Evolutionary conservation across 73 alveolate genomes (phyloP).

Genomic region (Blepharisma japonicum): DNA sequence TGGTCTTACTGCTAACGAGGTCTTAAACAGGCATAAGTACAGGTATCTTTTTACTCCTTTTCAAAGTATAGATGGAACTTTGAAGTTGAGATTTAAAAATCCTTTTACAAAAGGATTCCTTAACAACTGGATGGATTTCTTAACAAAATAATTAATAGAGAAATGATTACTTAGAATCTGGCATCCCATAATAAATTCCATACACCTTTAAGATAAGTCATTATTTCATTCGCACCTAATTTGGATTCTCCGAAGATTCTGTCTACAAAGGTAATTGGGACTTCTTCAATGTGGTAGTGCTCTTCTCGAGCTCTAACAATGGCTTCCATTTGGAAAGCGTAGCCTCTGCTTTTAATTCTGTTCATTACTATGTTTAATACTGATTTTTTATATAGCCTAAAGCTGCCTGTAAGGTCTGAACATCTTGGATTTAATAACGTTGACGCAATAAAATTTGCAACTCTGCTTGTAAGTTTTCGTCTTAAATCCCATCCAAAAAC

Average conservation of each 20-base stretch:
- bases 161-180: background rate
- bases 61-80: background rate
- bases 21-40: background rate
- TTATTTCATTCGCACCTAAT: constrained; percentile 94
- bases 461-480: constrained; percentile 92
- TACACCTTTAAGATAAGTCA: constrained; percentile 88
- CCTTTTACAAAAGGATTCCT: constrained; percentile 2
- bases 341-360: constrained; percentile 85
- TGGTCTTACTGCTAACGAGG: constrained; percentile 7
- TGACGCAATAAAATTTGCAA: constrained; percentile 95
- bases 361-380: constrained; percentile 81
- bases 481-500: constrained; percentile 96
- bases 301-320: constrained; percentile 76
- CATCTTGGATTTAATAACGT: constrained; percentile 78
- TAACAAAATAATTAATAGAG: background rate
- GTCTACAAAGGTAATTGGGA: constrained; percentile 97
- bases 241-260: constrained; percentile 94
- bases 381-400: constrained; percentile 83
- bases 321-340: constrained; percentile 98
- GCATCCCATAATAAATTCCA: constrained; percentile 68
- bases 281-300: constrained; percentile 58
- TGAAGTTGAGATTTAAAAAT: background rate
- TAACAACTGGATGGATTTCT: constrained; percentile 19
- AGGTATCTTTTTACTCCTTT: background rate
- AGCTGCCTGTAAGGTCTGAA: constrained; percentile 97